Base-by-base conservation (phyloP, 306 rosid species). In the Oemleria cerasiformis region DNA sequence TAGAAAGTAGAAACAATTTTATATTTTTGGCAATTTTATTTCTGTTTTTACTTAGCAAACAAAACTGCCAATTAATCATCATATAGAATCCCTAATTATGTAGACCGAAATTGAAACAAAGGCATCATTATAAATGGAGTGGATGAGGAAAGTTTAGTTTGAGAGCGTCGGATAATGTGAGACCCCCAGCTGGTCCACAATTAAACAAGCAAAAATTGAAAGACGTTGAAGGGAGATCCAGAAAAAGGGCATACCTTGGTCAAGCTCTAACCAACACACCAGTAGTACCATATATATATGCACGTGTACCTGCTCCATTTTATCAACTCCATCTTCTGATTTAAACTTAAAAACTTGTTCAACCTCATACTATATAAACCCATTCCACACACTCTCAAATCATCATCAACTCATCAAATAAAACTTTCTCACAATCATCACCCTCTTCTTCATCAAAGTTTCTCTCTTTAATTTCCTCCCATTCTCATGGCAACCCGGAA, bases 291-390 rank as follows among this genome's bases (percentile, higher is more conserved):
- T 55, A 75, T 76, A 6, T 53, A 73, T 64, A 36, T 2, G 2
- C 36, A 67, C 15, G 25, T 23, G 30, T 19, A 88, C 82, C 91
- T 62, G 55, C 85, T 85, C 86, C 88, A 64, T 14, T 47, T 70
- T 68, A 78, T 82, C 92, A 60, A 81, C 86, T 84, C 86, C 86
- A 84, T 65, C 70, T 64, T 34, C 12, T 14, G 12, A 44, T 57
- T 61, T 66, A 40, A 41, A 14, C 9, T 7, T 51, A 4, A 20
- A 8, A 20, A 6, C 15, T 12, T 63, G 11, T 72, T 54, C 5
- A 30, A 38, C 25, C 11, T 34, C 73, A 3, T 38, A 12, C 7
- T 70, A 78, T 72, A 61, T 82, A 75, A 65, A 49, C 21, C 60
- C 44, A 2, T 30, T 54, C 15, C 39, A 8, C 2, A 13, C 51